Evolutionary conservation across 257 asterid genomes (phyloP), one percentile per base, ranked within the genome.

Genomic region (Lithospermum erythrorhizon): DNA sequence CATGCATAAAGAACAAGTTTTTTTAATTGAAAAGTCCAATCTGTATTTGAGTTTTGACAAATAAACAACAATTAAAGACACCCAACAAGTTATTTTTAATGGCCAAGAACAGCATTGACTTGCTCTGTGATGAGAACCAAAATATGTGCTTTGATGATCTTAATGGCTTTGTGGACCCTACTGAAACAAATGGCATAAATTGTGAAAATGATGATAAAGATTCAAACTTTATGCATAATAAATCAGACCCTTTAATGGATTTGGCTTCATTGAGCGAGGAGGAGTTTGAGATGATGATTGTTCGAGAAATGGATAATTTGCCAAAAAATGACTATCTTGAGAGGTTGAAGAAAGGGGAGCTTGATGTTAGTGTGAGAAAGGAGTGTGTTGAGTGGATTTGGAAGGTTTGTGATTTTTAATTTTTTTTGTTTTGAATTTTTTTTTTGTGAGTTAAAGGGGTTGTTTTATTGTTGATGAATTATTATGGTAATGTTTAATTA

Each of bases 301-400:
- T 73, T 67, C 79, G 65, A 58, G 95, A 87, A 55, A 81, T 37
- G 14, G 65, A 62, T 6, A 77, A 81, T 65, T 53, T 79, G 78
- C 94, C 91, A 1, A 78, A 75, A 66, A 37, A 64, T 65, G 94
- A 76, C 75, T 89, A 87, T 78, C 80, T 89, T 24, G 47, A 51
- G 59, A 87, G 95, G 70, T 64, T 89, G 75, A 89, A 83, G 73
- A 65, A 41, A 67, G 95, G 95, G 18, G 87, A 81, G 57, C 64
- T 84, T 70, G 93, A 87, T 75, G 57, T 75, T 76, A 76, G 78
- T 48, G 60, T 72, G 55, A 84, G 97, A 75, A 78, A 67, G 53
- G 80, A 78, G 57, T 86, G 95, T 54, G 65, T 87, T 78, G 87
- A 84, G 72, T 89, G 97, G 97, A 84, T 84, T 81, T 61, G 74